Conservation (phyloP, 345 rosid species). For the Mangifera indica region DNA sequence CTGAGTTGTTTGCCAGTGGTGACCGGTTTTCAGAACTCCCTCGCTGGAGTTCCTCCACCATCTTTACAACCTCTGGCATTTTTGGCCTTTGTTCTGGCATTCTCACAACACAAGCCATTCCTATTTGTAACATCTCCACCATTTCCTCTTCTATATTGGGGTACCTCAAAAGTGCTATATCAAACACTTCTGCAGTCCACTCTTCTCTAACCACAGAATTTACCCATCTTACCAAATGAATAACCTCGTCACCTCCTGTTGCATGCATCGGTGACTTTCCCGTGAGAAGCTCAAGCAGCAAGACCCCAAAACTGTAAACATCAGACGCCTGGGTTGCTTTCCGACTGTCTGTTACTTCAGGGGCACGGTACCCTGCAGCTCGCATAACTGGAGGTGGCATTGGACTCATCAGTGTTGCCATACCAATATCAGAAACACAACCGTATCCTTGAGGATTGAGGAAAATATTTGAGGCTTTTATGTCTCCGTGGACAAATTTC, state of each 20-base stretch:
- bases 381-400: slow-evolving; percentile 54
- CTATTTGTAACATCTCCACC: slow-evolving; percentile 96
- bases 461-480: slow-evolving; percentile 83
- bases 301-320: slow-evolving; percentile 82
- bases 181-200: slow-evolving; percentile 98
- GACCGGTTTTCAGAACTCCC: slow-evolving; percentile 30
- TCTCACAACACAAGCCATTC: slow-evolving; percentile 73
- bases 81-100: slow-evolving; percentile 78
- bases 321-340: slow-evolving; percentile 74
- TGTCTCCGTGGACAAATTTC: slow-evolving; percentile 84
- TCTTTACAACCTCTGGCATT: slow-evolving; percentile 61
- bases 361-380: slow-evolving; percentile 84
- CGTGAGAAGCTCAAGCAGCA: slow-evolving; percentile 82
- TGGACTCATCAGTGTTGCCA: slow-evolving; percentile 67
- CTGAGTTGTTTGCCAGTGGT: slow-evolving; percentile 44
- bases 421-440: slow-evolving; percentile 72
- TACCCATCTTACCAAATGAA: slow-evolving; percentile 92
- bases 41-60: slow-evolving; percentile 65
- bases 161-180: slow-evolving; percentile 72
- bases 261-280: slow-evolving; percentile 68
- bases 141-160: slow-evolving; percentile 95
- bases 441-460: slow-evolving; percentile 57
- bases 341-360: slow-evolving; percentile 81
- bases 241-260: slow-evolving; percentile 56
- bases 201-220: slow-evolving; percentile 95